Percentiles rank a stretch among this genome's conserved stretches.
Conservation (phyloP, 2,329 filamentous ascomycete genomes). For the Sporothrix phasma region DNA sequence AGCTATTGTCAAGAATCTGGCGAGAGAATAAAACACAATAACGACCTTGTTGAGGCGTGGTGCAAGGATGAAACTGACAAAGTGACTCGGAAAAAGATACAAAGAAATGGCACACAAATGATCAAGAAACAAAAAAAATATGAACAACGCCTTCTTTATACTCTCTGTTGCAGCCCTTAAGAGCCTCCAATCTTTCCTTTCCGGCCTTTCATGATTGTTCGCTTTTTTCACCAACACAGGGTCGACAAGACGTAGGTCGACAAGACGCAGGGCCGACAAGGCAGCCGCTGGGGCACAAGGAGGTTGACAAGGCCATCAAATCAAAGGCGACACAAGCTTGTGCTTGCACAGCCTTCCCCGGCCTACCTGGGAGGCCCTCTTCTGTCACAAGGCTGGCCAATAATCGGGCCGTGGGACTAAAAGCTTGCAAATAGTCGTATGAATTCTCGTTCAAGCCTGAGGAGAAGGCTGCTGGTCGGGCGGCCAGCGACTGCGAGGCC, state of each 20-base stretch:
- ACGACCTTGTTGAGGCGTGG: background rate
- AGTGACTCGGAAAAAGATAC: too few relatives aligned
- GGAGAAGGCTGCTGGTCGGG: background rate
- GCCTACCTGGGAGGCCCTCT: too few relatives aligned
- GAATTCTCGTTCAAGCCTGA: too few relatives aligned
- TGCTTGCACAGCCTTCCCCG: background rate
- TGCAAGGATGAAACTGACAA: background rate
- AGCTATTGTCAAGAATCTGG: background rate
- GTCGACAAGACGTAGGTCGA: too few relatives aligned
- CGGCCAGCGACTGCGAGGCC: background rate
- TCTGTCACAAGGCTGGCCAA: background rate
- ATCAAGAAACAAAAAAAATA: background rate
- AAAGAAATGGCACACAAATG: background rate
- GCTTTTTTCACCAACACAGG: background rate
- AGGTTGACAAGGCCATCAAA: background rate
- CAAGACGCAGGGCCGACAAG: too few relatives aligned
- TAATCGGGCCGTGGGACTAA: background rate
- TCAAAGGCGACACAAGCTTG: conserved; percentile 5
- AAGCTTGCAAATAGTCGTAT: too few relatives aligned
- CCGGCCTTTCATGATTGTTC: background rate
- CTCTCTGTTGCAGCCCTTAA: too few relatives aligned
- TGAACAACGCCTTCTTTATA: background rate
- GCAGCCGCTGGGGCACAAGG: background rate
- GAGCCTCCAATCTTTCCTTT: too few relatives aligned
- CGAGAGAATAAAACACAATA: background rate